Percentiles rank a stretch among this genome's conserved stretches.
phyloP scores from a whole-genome alignment of 2,329 filamentous ascomycete species.

The Talaromyces sp. region DNA sequence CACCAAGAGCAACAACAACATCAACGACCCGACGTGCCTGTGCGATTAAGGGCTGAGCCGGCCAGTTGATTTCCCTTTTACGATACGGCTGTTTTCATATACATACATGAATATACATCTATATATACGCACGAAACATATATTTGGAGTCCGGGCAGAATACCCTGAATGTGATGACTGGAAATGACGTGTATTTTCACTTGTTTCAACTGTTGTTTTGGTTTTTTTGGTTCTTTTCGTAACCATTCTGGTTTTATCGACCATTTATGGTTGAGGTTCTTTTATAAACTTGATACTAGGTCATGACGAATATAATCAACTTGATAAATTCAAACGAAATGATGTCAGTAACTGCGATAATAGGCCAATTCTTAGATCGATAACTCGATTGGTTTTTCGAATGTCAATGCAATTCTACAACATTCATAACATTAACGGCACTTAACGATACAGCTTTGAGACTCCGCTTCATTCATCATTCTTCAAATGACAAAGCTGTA shows the following conservation, averaged over 20 bases:
- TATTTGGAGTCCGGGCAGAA: slow-evolving; percentile 11
- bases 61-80: not conserved
- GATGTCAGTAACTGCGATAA: not conserved
- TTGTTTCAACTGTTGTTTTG: not conserved
- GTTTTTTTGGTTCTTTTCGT: not conserved
- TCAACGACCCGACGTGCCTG: slow-evolving; percentile 1
- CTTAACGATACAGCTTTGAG: not conserved
- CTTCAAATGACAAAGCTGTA: not conserved
- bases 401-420: not conserved
- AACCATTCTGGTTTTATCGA: not conserved
- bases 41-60: slow-evolving; percentile 3
- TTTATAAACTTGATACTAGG: not conserved
- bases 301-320: not conserved
- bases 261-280: not conserved
- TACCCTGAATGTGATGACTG: slow-evolving; percentile 12
- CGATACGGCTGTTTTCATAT: not conserved
- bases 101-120: not conserved
- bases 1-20: slow-evolving; percentile 12
- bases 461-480: not conserved
- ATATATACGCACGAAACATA: not conserved
- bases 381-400: not conserved
- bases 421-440: not conserved
- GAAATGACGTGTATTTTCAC: slow-evolving; percentile 6
- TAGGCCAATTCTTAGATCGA: not conserved
- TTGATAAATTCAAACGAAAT: not conserved